Percentiles rank a stretch among this genome's conserved stretches.
Evolutionary conservation across 148 eudicot genomes (phyloP).

Genomic region (Camellia sinensis): DNA sequence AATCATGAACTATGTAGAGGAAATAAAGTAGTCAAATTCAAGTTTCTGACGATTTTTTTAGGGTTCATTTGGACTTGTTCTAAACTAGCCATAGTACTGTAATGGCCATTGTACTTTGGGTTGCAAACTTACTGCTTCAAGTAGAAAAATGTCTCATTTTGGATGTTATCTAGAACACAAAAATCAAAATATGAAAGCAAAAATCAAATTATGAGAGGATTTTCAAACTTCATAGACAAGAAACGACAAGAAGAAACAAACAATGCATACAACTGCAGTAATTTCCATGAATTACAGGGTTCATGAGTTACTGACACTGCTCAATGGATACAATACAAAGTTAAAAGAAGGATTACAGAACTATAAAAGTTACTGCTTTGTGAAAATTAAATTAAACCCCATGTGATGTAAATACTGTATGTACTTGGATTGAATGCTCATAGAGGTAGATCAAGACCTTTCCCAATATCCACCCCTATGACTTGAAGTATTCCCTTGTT

Average conservation of each 20-base stretch:
- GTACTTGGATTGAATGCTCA: conserved; percentile 23
- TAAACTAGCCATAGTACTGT: too few relatives aligned
- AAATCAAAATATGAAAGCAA: too few relatives aligned
- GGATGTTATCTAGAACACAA: too few relatives aligned
- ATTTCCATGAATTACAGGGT: neutral
- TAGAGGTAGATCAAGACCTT: conserved; percentile 95
- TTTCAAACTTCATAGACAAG: too few relatives aligned
- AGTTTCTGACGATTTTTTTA: too few relatives aligned
- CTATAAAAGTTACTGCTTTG: neutral
- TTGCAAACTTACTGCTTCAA: neutral
- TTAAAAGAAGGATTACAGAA: neutral
- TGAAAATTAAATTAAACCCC: neutral
- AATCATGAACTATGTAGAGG: neutral
- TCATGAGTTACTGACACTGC: neutral
- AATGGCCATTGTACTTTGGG: neutral
- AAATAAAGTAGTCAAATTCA: neutral
- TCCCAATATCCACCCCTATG: conserved; percentile 86
- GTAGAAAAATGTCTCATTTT: too few relatives aligned
- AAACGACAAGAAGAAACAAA: too few relatives aligned
- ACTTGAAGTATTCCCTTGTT: conserved; percentile 85
- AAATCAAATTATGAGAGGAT: too few relatives aligned
- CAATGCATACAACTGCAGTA: too few relatives aligned
- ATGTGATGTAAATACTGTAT: neutral
- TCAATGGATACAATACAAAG: neutral
- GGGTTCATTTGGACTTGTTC: too few relatives aligned